These are phyloP conservation scores for Scedosporium boydii DNA, from an alignment of 2,329 filamentous ascomycete species.

Conservation along the genomic window DNA sequence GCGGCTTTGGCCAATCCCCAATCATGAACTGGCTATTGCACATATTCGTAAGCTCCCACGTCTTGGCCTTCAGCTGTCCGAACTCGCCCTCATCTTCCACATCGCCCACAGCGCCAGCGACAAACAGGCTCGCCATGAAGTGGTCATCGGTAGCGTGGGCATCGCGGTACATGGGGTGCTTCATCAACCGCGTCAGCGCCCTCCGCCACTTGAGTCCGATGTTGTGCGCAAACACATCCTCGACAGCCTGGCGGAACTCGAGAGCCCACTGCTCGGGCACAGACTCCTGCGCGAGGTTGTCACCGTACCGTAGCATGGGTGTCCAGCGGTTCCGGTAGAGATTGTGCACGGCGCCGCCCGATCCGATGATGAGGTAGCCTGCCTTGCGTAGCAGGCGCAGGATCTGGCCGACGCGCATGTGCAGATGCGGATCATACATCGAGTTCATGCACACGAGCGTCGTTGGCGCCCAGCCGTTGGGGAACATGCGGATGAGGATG, in stretches of 20 bases:
- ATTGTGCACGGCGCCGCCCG: conserved; percentile 59
- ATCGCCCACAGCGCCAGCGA: conserved; percentile 45
- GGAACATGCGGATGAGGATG: conserved; percentile 62
- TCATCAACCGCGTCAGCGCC: conserved; percentile 54
- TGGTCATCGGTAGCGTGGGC: conserved; percentile 64
- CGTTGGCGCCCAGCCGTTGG: conserved; percentile 51
- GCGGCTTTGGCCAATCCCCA: conserved; percentile 18
- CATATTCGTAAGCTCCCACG: conserved; percentile 60
- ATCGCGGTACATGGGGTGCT: conserved; percentile 55
- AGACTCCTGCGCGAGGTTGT: conserved; percentile 34
- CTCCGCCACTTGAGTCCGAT: conserved; percentile 43
- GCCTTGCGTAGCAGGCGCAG: conserved; percentile 45
- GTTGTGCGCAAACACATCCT: conserved; percentile 39
- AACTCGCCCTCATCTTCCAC: conserved; percentile 25
- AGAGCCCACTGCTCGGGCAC: conserved; percentile 43
- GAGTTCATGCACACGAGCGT: conserved; percentile 24
- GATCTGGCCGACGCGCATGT: conserved; percentile 43
- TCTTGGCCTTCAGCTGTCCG: conserved; percentile 42
- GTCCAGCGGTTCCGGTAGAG: conserved; percentile 58
- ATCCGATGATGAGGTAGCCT: conserved; percentile 42
- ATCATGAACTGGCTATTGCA: conserved; percentile 51
- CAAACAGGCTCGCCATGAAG: conserved; percentile 56
- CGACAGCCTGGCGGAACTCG: conserved; percentile 56
- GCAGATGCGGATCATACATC: conserved; percentile 29
- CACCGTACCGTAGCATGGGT: conserved; percentile 49